Evolutionary conservation across 768 basidiomycete genomes (phyloP).

Genomic region (Naganishia randhawae): DNA sequence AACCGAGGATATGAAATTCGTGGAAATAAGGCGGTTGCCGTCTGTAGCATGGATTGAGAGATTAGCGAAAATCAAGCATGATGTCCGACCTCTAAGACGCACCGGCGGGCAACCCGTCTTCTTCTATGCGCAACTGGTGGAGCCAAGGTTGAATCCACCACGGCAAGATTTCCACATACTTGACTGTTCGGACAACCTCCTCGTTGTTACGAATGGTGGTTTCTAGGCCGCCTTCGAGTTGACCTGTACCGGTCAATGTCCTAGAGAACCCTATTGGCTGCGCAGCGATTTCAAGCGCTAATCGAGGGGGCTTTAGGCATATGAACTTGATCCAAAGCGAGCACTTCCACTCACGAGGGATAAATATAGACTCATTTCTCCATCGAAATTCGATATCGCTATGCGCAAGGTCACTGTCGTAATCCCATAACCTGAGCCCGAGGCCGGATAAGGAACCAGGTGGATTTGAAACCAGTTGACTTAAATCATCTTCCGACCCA

Average conservation of each 20-base stretch:
- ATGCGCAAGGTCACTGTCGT: constrained; percentile 27
- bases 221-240: constrained; percentile 70
- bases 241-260: constrained; percentile 67
- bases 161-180: constrained; percentile 88
- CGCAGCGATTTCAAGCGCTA: constrained; percentile 40
- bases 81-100: neutral
- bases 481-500: constrained; percentile 2
- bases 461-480: constrained; percentile 22
- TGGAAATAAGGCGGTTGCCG: neutral
- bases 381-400: constrained; percentile 40
- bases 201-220: constrained; percentile 65
- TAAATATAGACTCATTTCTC: constrained; percentile 37
- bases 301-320: neutral
- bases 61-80: constrained; percentile 1
- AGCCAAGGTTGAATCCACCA: constrained; percentile 86
- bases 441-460: constrained; percentile 4
- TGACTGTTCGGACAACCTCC: constrained; percentile 53
- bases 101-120: constrained; percentile 9
- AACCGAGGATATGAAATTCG: constrained; percentile 10
- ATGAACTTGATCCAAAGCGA: neutral
- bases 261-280: constrained; percentile 65
- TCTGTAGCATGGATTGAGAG: neutral
- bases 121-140: constrained; percentile 64
- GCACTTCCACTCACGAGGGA: constrained; percentile 35
- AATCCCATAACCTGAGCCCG: constrained; percentile 29